Evolutionary conservation across 2,329 filamentous ascomycete species (phyloP).

Genomic region (Blumeriella jaapii): DNA sequence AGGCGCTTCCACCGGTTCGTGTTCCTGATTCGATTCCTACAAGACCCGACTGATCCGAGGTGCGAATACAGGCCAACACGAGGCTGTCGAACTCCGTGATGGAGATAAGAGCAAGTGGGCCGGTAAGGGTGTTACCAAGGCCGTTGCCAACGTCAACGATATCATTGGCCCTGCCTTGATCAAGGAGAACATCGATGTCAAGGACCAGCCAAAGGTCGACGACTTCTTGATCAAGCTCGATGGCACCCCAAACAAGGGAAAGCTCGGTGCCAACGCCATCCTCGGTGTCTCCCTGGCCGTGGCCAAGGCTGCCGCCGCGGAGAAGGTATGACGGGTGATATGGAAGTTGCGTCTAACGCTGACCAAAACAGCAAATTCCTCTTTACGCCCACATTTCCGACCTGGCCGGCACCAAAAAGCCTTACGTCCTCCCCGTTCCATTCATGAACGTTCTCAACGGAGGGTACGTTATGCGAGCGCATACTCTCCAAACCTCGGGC

Average conservation of each 20-base stretch:
- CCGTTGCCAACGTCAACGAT: slow-evolving; percentile 76
- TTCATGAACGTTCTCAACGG: slow-evolving; percentile 94
- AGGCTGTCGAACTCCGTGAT: slow-evolving; percentile 84
- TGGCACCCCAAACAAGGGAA: slow-evolving; percentile 76
- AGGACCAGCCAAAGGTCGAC: slow-evolving; percentile 76
- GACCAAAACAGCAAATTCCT: slow-evolving; percentile 50
- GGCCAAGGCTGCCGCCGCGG: slow-evolving; percentile 80
- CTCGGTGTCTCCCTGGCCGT: slow-evolving; percentile 75
- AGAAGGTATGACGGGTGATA: slow-evolving; percentile 48
- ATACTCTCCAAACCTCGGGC: background rate
- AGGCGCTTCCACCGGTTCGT: slow-evolving; percentile 84
- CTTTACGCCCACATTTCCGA: slow-evolving; percentile 83
- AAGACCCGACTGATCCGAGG: slow-evolving; percentile 15
- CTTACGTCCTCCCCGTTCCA: slow-evolving; percentile 78
- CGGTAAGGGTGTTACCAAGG: slow-evolving; percentile 80
- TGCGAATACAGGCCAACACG: slow-evolving; percentile 60
- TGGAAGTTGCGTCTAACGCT: background rate
- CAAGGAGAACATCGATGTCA: slow-evolving; percentile 72
- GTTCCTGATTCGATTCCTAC: slow-evolving; percentile 12
- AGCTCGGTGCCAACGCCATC: slow-evolving; percentile 81
- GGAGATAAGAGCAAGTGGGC: slow-evolving; percentile 78
- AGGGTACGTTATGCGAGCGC: slow-evolving; percentile 26
- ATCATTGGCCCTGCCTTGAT: slow-evolving; percentile 71
- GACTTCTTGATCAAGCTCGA: slow-evolving; percentile 78
- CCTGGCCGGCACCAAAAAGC: slow-evolving; percentile 82